Conservation (phyloP, 2,329 filamentous ascomycete species). For the Botryotinia globosa region DNA sequence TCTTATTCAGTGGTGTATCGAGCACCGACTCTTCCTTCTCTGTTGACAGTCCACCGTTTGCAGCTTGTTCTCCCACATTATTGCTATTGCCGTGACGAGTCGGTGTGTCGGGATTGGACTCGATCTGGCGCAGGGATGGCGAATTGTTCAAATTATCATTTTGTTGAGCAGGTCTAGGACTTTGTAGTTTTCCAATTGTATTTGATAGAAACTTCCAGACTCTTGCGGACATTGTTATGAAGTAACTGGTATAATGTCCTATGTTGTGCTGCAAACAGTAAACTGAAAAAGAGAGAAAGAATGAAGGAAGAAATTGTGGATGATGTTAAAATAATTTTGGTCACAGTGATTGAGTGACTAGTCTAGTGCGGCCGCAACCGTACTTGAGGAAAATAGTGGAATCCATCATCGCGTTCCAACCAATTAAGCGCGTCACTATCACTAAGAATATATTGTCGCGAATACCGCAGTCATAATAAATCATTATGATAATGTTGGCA, state of each 20-base stretch:
- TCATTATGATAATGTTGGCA: not conserved
- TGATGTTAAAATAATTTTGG: slow-evolving; percentile 12
- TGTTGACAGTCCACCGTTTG: not conserved
- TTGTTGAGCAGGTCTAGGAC: not conserved
- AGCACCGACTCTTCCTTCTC: not conserved
- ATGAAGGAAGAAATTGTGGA: not conserved
- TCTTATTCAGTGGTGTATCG: not conserved
- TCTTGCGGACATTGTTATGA: not conserved
- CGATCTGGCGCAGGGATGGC: not conserved
- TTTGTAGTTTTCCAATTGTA: slow-evolving; percentile 9
- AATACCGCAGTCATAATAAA: not conserved
- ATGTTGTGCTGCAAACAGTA: not conserved
- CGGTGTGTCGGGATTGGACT: slow-evolving; percentile 1
- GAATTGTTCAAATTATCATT: not conserved
- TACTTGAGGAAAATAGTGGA: slow-evolving; percentile 10
- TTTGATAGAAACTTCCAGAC: not conserved
- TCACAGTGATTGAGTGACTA: slow-evolving; percentile 13
- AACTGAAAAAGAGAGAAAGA: not conserved
- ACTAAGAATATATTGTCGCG: not conserved
- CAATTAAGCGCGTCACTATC: not conserved
- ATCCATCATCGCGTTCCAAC: not conserved
- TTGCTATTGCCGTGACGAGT: slow-evolving; percentile 11
- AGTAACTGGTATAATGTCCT: not conserved
- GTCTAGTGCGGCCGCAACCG: slow-evolving; percentile 7
- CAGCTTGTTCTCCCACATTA: not conserved